Base-by-base conservation (phyloP, 148 eudicot genomes). In the Fallopia convolvulus region DNA sequence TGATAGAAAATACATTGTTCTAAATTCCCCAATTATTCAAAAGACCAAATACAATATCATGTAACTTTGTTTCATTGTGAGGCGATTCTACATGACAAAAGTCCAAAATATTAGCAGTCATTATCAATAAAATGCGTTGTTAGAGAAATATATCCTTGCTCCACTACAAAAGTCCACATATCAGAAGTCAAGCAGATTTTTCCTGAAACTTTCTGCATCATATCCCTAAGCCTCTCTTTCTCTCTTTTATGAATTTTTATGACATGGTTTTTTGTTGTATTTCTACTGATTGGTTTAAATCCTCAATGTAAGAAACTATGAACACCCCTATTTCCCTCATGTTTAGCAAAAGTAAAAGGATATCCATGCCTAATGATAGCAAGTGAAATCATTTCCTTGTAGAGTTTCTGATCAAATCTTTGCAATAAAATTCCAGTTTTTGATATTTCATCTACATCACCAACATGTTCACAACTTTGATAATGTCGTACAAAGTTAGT, bases 11-110 rank as follows among this genome's bases (percentile, higher is more conserved):
- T 20, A 75, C 47, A 8, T 50, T 75, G 44, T 30, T 33, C 3
- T 26, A 11, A 75, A 75, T 75, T 56, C 46, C 47, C 77, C 77
- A 50, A 6, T 75, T 44, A 32, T 55, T 75, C 65, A 75, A 10
- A 68, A 68, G 20, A 7, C 42, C 17, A 6, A 68, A 5, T 18
- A 68, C 2, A 4, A 6, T 68, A 3, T 68, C 41, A 68, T 30
- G 42, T 17, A 68, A 39, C 12, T 32, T 15, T 10, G 8, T 1
- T 8, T 5, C 40, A 15, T 18, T 68, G 42, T 68, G 72, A 2
- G 18, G 72, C 11, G 39, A 15, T 11, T 30, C 4, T 39, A 68
- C 42, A 10, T 30, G 42, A 68, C 15, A 13, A 11, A 32, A 68
- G 72, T 68, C 32, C 0, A 68, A 2, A 15, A 68, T 26, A 2